Percentiles rank a stretch among this genome's conserved stretches.
phyloP scores from a whole-genome alignment of 331 rosid genomes.

The Malus hybrid region DNA sequence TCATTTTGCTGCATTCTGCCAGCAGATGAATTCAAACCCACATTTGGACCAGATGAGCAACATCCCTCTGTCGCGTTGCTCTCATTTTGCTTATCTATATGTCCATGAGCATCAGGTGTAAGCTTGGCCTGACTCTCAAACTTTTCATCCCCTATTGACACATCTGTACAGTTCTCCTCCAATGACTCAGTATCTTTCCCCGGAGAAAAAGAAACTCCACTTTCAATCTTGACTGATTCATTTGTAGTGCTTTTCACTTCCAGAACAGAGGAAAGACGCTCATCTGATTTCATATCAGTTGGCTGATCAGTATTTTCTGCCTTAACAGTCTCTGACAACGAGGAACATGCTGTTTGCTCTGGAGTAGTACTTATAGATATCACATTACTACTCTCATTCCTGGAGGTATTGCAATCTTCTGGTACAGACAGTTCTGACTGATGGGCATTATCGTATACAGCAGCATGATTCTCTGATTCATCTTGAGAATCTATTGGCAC shows the following conservation, averaged over 20 bases:
- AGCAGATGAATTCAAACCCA: constrained; percentile 43
- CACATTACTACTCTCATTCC: constrained; percentile 26
- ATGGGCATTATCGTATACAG: constrained; percentile 25
- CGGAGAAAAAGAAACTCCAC: constrained; percentile 27
- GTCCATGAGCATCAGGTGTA: constrained; percentile 25
- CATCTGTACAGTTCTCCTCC: constrained; percentile 25
- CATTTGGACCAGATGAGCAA: constrained; percentile 30
- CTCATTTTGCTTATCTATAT: constrained; percentile 32
- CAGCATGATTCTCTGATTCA: constrained; percentile 27
- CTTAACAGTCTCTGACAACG: constrained; percentile 16
- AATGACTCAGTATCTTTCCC: constrained; percentile 21
- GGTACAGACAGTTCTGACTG: constrained; percentile 29
- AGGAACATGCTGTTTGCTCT: constrained; percentile 24
- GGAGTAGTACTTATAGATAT: constrained; percentile 23
- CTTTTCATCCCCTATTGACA: constrained; percentile 25
- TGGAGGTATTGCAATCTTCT: constrained; percentile 31
- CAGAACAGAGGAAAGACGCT: constrained; percentile 23
- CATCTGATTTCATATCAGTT: constrained; percentile 24
- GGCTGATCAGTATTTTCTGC: constrained; percentile 28
- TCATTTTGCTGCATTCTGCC: constrained; percentile 35
- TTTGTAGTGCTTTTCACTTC: constrained; percentile 36
- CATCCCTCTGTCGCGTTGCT: constrained; percentile 26
- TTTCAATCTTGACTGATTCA: constrained; percentile 28
- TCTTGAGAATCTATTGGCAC: constrained; percentile 32
- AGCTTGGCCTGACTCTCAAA: constrained; percentile 22